These are phyloP conservation scores for Entonaema liquescens DNA, from an alignment of 495 filamentous ascomycete species.

Conservation along the genomic window DNA sequence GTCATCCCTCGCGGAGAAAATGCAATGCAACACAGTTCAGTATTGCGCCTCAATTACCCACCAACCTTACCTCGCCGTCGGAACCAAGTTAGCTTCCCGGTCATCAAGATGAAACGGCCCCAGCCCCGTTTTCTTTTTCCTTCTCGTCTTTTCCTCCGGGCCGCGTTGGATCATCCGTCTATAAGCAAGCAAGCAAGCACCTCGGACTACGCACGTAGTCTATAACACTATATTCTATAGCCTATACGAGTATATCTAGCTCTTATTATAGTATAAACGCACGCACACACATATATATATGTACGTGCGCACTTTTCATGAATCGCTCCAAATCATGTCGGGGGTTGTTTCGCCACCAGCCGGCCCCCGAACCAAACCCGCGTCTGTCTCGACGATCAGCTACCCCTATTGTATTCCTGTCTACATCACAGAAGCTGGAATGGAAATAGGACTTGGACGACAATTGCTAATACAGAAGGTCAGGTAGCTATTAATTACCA, in stretches of 20 bases:
- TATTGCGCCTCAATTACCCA: not conserved
- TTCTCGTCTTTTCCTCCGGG: not conserved
- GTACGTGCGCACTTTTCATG: not conserved
- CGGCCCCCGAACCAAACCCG: not conserved
- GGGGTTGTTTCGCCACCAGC: not conserved
- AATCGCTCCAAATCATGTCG: not conserved
- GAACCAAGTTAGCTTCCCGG: not conserved
- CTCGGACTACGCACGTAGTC: not conserved
- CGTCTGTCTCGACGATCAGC: not conserved
- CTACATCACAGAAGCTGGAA: not conserved
- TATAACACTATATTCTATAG: not conserved
- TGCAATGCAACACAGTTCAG: not conserved
- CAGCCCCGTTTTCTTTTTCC: not conserved
- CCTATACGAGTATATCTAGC: not conserved
- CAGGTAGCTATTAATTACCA: not conserved
- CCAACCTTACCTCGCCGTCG: not conserved
- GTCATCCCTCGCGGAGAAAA: not conserved
- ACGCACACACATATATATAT: not conserved
- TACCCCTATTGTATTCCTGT: not conserved
- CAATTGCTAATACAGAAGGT: not conserved
- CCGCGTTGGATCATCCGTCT: not conserved
- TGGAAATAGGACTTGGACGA: not conserved
- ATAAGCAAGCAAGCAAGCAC: not conserved
- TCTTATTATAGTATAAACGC: not conserved
- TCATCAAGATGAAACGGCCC: not conserved